These are phyloP conservation scores for Corynespora cassiicola DNA, from an alignment of 2,329 filamentous ascomycete species.

Conservation along the genomic window DNA sequence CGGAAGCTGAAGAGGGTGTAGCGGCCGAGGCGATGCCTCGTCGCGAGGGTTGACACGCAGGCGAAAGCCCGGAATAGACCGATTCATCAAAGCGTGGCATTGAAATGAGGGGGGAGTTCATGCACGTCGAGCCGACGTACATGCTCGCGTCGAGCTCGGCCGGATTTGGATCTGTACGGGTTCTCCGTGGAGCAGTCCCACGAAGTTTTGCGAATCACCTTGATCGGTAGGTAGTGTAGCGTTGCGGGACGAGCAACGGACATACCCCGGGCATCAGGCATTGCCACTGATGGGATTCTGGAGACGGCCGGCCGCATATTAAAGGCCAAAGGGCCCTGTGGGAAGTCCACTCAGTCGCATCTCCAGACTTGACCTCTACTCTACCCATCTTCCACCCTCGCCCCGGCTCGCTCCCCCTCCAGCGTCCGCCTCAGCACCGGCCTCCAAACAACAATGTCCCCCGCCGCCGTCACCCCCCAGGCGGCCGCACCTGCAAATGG, in stretches of 20 bases:
- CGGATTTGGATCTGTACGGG: too few relatives aligned
- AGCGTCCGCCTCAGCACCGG: too few relatives aligned
- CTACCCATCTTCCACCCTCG: background rate
- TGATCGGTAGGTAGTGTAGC: too few relatives aligned
- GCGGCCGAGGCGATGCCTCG: conserved; percentile 22
- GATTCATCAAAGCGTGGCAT: background rate
- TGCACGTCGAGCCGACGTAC: conserved; percentile 15
- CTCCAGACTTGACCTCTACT: background rate
- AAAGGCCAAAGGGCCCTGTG: conserved; percentile 7
- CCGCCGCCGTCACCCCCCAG: conserved; percentile 30
- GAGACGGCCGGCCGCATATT: conserved; percentile 7
- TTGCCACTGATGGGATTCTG: background rate
- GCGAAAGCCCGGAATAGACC: conserved; percentile 8
- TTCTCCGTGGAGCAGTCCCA: too few relatives aligned
- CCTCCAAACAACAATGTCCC: conserved; percentile 42
- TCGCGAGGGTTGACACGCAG: conserved; percentile 21
- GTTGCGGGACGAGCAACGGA: too few relatives aligned
- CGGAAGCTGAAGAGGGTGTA: conserved; percentile 5
- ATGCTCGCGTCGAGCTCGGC: conserved; percentile 20
- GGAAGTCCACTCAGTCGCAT: too few relatives aligned
- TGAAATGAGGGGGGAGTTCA: too few relatives aligned
- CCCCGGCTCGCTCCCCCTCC: conserved; percentile 1
- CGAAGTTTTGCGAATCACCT: too few relatives aligned
- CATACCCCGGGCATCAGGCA: background rate
- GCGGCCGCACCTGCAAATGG: conserved; percentile 21